A percentile compares a stretch with the other conserved stretches of the same genome.
Conservation (phyloP, 2,329 filamentous ascomycete species). For the Hymenoscyphus albidus region DNA sequence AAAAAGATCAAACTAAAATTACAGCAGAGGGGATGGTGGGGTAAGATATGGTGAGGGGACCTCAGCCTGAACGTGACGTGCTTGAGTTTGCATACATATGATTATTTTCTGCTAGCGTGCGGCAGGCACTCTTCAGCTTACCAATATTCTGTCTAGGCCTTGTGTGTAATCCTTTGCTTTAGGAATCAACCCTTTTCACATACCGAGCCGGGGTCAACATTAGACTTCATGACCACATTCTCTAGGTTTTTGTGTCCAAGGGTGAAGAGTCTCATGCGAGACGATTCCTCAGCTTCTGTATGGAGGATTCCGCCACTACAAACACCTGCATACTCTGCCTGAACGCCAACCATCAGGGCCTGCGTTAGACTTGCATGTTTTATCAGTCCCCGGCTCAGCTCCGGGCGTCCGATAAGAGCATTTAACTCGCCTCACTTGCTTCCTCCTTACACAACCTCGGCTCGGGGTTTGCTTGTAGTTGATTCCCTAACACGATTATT, state of each 20-base stretch:
- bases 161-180: neutral
- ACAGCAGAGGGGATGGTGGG: neutral
- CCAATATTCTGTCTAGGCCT: neutral
- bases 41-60: neutral
- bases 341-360: neutral
- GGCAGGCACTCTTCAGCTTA: neutral
- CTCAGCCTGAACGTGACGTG: neutral
- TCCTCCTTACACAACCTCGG: neutral
- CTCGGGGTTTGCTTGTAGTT: neutral
- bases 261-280: neutral
- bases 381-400: neutral
- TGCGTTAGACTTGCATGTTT: neutral
- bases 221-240: too few relatives aligned
- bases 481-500: neutral
- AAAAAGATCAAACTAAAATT: neutral
- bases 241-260: too few relatives aligned
- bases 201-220: neutral
- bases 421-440: too few relatives aligned
- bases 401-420: neutral
- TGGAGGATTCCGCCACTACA: slow-evolving; percentile 1
- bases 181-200: neutral
- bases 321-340: neutral
- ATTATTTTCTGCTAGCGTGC: neutral
- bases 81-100: neutral
- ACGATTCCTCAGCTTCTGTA: neutral